Evolutionary conservation across 1,284 basidiomycete genomes (phyloP).

Genomic region (Malassezia restricta): DNA sequence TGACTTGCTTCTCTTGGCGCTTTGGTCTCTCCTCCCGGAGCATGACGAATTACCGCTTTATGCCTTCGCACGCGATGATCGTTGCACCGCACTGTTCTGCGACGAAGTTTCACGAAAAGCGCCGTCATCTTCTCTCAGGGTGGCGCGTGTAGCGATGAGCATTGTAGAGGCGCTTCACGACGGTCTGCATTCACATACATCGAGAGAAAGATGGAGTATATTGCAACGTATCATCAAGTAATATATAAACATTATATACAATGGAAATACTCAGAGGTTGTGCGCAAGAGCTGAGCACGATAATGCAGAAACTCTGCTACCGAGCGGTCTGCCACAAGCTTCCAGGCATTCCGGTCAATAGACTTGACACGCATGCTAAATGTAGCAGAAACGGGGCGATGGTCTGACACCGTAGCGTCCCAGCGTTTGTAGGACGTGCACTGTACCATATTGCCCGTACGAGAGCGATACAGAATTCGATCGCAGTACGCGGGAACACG

Average conservation of each 20-base stretch:
- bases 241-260: conserved; percentile 7
- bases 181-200: neutral
- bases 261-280: neutral
- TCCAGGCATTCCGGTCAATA: conserved; percentile 9
- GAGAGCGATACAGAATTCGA: conserved; percentile 67
- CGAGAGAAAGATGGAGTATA: neutral
- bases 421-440: conserved; percentile 38
- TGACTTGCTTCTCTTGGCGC: conserved; percentile 37
- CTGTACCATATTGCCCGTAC: conserved; percentile 52
- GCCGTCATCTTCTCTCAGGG: neutral
- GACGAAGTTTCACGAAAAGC: neutral
- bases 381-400: conserved; percentile 39
- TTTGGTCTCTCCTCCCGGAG: conserved; percentile 21
- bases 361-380: conserved; percentile 22
- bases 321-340: neutral
- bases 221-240: neutral
- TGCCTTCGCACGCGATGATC: conserved; percentile 14
- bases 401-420: conserved; percentile 44
- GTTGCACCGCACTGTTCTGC: conserved; percentile 1
- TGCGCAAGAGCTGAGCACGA: neutral
- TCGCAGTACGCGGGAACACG: conserved; percentile 93
- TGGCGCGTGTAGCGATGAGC: conserved; percentile 2
- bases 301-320: neutral
- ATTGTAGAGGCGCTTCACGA: neutral
- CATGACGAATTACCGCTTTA: conserved; percentile 3